Evolutionary conservation across 2,329 filamentous ascomycete species (phyloP).

Genomic region (Pezicula radicicola): DNA sequence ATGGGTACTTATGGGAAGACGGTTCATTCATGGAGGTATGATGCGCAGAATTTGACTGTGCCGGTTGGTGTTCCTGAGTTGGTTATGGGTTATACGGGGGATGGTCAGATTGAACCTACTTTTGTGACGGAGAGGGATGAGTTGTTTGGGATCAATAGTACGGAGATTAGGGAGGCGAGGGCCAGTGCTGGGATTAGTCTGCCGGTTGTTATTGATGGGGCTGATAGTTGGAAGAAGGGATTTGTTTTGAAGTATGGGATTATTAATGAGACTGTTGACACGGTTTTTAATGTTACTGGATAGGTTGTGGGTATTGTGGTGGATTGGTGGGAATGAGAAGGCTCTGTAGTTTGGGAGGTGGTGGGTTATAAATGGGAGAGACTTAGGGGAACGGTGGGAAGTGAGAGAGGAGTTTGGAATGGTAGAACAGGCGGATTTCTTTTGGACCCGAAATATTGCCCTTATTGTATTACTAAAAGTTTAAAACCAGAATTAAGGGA

Average conservation of each 20-base stretch:
- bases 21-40: conserved; percentile 81
- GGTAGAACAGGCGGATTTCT: no score
- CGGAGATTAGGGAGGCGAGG: conserved; percentile 16
- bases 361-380: no score
- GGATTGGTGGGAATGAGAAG: no score
- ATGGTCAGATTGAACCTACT: conserved; percentile 34
- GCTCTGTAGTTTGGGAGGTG: no score
- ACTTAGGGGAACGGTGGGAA: no score
- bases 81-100: conserved; percentile 56
- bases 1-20: conserved; percentile 74
- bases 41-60: conserved; percentile 57
- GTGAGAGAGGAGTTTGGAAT: no score
- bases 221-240: conserved; percentile 6
- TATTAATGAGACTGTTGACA: neutral
- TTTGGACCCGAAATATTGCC: no score
- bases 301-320: no score
- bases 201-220: conserved; percentile 1
- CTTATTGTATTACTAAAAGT: no score
- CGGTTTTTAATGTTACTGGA: neutral
- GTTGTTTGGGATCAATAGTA: conserved; percentile 42
- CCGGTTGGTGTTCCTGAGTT: conserved; percentile 57
- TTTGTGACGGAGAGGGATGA: conserved; percentile 44
- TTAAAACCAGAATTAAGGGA: no score
- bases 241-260: conserved; percentile 2
- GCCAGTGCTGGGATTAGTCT: conserved; percentile 10